A percentile compares a stretch with the other conserved stretches of the same genome.
Conservation (phyloP, 2,329 filamentous ascomycete species). For the Diaporthe nobilis region DNA sequence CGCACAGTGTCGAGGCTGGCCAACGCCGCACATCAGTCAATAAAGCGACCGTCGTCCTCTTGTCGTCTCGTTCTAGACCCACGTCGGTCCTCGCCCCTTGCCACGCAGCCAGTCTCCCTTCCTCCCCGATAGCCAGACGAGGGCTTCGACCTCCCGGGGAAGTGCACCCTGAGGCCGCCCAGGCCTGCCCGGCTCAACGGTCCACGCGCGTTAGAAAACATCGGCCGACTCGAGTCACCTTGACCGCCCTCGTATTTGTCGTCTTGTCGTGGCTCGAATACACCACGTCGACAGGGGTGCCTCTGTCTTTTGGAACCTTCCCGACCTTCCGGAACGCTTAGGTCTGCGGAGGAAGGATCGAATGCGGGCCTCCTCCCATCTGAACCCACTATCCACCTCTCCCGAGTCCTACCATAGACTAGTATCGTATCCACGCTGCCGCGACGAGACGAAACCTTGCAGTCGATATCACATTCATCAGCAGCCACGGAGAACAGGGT, state of each 20-base stretch:
- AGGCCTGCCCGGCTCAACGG: not conserved
- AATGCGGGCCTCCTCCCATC: conserved; percentile 24
- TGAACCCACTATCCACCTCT: conserved; percentile 32
- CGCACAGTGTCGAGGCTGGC: not conserved
- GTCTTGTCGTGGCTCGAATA: conserved; percentile 9
- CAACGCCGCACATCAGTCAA: not conserved
- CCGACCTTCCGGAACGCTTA: conserved; percentile 32
- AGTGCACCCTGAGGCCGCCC: conserved; percentile 29
- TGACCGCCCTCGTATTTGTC: conserved; percentile 26
- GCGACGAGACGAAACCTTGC: conserved; percentile 28
- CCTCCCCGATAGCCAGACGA: not conserved
- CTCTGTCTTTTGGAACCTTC: conserved; percentile 16
- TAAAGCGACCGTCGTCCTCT: not conserved
- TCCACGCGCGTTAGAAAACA: not conserved
- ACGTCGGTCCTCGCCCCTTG: not conserved
- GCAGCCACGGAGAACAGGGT: conserved; percentile 23
- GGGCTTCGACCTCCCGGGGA: not conserved
- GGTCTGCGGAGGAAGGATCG: conserved; percentile 33
- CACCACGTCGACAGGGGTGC: conserved; percentile 33
- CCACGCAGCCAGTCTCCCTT: conserved; percentile 6
- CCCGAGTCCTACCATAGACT: conserved; percentile 31
- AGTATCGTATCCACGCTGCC: conserved; percentile 23
- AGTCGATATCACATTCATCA: conserved; percentile 11
- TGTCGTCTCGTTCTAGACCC: not conserved
- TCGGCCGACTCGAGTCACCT: conserved; percentile 34